Evolutionary conservation across 2,329 filamentous ascomycete genomes (phyloP).

Genomic region (Calonectria honghensis): DNA sequence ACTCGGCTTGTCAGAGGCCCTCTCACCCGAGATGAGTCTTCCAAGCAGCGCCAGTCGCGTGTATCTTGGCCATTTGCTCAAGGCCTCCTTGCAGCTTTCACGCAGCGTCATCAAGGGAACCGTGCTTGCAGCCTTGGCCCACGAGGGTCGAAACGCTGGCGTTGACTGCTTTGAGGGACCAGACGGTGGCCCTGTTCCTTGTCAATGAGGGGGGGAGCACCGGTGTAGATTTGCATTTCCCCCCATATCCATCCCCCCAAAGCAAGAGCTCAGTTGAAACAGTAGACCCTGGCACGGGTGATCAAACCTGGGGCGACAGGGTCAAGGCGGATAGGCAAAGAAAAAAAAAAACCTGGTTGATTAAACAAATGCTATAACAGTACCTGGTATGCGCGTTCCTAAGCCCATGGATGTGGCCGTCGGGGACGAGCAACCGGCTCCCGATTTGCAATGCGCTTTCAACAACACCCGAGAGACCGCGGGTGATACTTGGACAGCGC

Average conservation of each 20-base stretch:
- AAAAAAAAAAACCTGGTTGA: not conserved
- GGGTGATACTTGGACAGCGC: slow-evolving; percentile 10
- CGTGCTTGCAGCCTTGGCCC: slow-evolving; percentile 35
- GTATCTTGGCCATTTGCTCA: slow-evolving; percentile 5
- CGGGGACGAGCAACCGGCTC: not conserved
- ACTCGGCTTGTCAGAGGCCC: slow-evolving; percentile 9
- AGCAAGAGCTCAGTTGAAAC: slow-evolving; percentile 35
- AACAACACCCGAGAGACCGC: not conserved
- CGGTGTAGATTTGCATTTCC: not conserved
- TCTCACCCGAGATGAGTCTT: slow-evolving; percentile 28
- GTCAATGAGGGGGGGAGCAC: slow-evolving; percentile 8
- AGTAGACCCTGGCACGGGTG: slow-evolving; percentile 25
- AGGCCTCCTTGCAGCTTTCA: slow-evolving; percentile 34
- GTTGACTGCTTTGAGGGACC: slow-evolving; percentile 33
- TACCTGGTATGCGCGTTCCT: not conserved
- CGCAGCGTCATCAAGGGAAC: slow-evolving; percentile 30
- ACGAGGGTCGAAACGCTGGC: slow-evolving; percentile 45
- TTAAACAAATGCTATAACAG: not conserved
- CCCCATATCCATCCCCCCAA: not conserved
- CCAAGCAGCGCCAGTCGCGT: not conserved
- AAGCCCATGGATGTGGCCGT: not conserved
- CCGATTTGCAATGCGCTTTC: slow-evolving; percentile 5
- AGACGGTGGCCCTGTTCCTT: slow-evolving; percentile 4
- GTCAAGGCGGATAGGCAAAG: not conserved
- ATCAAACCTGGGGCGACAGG: slow-evolving; percentile 28